Base-by-base conservation (phyloP, 257 asterid genomes). In the Solanum gandarillasii region DNA sequence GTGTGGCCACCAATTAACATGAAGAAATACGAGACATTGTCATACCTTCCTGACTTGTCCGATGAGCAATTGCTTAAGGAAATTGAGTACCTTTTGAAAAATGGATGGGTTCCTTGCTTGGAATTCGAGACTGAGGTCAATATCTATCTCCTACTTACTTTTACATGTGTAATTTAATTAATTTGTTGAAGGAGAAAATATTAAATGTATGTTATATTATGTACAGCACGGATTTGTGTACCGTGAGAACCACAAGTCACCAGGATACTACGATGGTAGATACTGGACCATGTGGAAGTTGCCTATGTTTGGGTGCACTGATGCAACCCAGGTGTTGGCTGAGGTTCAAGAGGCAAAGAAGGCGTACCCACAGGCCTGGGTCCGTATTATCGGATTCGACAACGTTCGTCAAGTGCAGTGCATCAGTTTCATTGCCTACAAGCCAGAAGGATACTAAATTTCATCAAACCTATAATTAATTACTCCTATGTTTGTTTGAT, bases 201-300 rank as follows among this genome's bases (percentile, higher is more conserved):
- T 29, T 29, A 4, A 23, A 4, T 60, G 18, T 14, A 48, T 79
- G 12, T 29, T n/a, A 21, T 38, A 5, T 39, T 41, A 10, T 21
- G 27, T 65, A 82, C 23, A 93, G 94, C 39, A 67, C 7, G 92
- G 92, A 16, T 90, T 90, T 25, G 90, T 85, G 68, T 88, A 88
- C 90, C 93, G 94, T 83, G 92, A 92, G 78, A 0, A 90, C 89
- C 20, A 83, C 87, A 11, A 2, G 5, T 88, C 92, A 0, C 94
- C 92, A 1, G 93, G 94, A 16, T 91, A 91, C 93, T 93, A 93
- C 12, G 94, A 92, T 13, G 94, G 95, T 0, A 81, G 94, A 21
- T 78, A 94, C 91, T 92, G 94, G 95, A 89, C 91, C 35, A 91
- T 94, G 94, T 94, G 95, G 96, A 94, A 94, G 92, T 46, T 92